These are phyloP conservation scores for Angophora floribunda DNA, from an alignment of 345 rosid genomes.

Conservation along the genomic window DNA sequence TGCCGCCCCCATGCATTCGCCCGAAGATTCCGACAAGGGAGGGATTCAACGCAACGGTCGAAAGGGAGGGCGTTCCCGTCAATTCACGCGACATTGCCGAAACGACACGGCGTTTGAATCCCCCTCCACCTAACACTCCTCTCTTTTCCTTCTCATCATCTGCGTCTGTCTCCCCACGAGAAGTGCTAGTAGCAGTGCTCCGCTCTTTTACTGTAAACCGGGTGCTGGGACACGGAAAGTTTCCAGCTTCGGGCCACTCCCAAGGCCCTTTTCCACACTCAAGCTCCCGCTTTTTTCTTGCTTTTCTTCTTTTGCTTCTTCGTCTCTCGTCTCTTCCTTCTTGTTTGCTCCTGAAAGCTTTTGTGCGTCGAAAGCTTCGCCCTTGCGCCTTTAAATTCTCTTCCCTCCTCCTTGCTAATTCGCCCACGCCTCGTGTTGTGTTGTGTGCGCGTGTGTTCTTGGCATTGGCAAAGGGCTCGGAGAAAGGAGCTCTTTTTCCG, in stretches of 20 bases:
- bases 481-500: not conserved
- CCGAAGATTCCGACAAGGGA: not conserved
- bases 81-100: not conserved
- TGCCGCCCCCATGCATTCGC: not conserved
- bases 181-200: not conserved
- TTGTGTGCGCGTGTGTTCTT: not conserved
- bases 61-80: not conserved
- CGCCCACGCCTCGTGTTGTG: not conserved
- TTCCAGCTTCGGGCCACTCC: not conserved
- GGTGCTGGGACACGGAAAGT: not conserved
- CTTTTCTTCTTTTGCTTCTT: not conserved
- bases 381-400: constrained; percentile 1
- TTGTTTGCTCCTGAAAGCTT: not conserved
- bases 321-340: not conserved
- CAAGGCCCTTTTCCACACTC: not conserved
- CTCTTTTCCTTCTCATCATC: not conserved
- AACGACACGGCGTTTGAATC: not conserved
- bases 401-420: not conserved
- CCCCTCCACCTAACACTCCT: not conserved
- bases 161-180: not conserved
- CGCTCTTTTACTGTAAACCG: not conserved
- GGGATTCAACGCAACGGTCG: not conserved
- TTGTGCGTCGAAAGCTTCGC: not conserved
- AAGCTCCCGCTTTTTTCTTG: not conserved
- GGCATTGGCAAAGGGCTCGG: not conserved